Evolutionary conservation across 2,329 filamentous ascomycete genomes (phyloP).

Genomic region (Colletotrichum ledebouriae): DNA sequence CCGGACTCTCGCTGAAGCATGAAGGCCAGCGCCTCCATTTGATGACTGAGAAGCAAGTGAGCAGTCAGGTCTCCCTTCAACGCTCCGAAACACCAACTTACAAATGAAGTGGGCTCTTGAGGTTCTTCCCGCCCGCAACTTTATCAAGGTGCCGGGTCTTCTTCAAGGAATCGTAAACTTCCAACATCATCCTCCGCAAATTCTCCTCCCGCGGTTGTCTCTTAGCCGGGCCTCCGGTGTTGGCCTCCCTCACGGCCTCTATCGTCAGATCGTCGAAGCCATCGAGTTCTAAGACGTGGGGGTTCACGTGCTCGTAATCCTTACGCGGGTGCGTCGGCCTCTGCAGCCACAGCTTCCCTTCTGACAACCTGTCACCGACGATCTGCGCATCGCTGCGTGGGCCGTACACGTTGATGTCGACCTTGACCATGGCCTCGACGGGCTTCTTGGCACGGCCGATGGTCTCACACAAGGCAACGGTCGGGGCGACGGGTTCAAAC

Average conservation of each 20-base stretch:
- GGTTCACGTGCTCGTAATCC: slow-evolving; percentile 48
- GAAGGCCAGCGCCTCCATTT: slow-evolving; percentile 54
- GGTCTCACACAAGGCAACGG: slow-evolving; percentile 43
- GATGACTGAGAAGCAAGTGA: slow-evolving; percentile 50
- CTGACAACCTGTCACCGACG: slow-evolving; percentile 49
- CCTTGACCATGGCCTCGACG: slow-evolving; percentile 47
- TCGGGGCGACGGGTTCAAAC: slow-evolving; percentile 45
- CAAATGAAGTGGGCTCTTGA: slow-evolving; percentile 47
- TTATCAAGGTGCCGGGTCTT: slow-evolving; percentile 43
- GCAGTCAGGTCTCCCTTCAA: fast-evolving
- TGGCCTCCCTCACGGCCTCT: background rate
- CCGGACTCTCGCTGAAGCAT: slow-evolving; percentile 56
- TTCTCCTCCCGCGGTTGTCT: slow-evolving; percentile 18
- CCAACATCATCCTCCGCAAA: slow-evolving; percentile 38
- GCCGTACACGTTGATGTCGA: slow-evolving; percentile 56
- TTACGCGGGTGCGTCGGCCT: slow-evolving; percentile 46
- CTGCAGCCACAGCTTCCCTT: slow-evolving; percentile 53
- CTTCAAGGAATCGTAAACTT: slow-evolving; percentile 44
- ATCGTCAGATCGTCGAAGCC: slow-evolving; percentile 38
- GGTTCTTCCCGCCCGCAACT: slow-evolving; percentile 43
- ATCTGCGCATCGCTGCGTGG: slow-evolving; percentile 38
- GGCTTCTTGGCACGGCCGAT: slow-evolving; percentile 47
- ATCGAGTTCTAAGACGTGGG: slow-evolving; percentile 48
- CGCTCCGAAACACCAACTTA: slow-evolving; percentile 30
- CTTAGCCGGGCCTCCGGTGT: background rate